These are phyloP conservation scores for Epichloe festucae DNA, from an alignment of 2,329 filamentous ascomycete species.

Conservation along the genomic window DNA sequence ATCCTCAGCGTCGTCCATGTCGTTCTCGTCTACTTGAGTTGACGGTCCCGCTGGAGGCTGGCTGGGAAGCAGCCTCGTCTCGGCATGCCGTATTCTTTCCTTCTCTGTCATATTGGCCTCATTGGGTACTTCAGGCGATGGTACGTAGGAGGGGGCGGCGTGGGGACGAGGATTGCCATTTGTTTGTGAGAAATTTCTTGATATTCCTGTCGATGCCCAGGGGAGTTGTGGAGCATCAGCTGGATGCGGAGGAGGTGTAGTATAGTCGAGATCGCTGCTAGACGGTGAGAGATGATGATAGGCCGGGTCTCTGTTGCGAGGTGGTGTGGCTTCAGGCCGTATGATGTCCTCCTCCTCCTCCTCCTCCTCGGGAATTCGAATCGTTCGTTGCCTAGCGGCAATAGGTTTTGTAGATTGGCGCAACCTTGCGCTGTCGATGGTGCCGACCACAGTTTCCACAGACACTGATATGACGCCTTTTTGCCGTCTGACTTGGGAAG, in stretches of 20 bases:
- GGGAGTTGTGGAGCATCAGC: constrained; percentile 6
- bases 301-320: constrained; percentile 1
- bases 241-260: constrained; percentile 6
- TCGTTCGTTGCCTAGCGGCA: constrained; percentile 15
- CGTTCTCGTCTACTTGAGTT: constrained; percentile 29
- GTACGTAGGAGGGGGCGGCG: constrained; percentile 36
- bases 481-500: constrained; percentile 70
- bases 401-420: constrained; percentile 14
- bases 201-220: neutral
- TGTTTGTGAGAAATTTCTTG: constrained; percentile 4
- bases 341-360: constrained; percentile 7
- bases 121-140: constrained; percentile 44
- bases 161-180: constrained; percentile 10
- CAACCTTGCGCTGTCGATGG: constrained; percentile 52
- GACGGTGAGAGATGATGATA: constrained; percentile 4
- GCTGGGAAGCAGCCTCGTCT: constrained; percentile 70
- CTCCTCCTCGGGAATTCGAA: constrained; percentile 15
- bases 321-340: constrained; percentile 9
- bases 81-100: constrained; percentile 62
- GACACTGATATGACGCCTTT: constrained; percentile 82
- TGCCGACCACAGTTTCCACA: constrained; percentile 81
- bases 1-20: constrained; percentile 37
- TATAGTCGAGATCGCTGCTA: constrained; percentile 22
- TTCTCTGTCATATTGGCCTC: constrained; percentile 66
- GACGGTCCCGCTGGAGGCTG: constrained; percentile 41